Evolutionary conservation across 345 rosid species (phyloP).

Genomic region (Heritiera fomes): DNA sequence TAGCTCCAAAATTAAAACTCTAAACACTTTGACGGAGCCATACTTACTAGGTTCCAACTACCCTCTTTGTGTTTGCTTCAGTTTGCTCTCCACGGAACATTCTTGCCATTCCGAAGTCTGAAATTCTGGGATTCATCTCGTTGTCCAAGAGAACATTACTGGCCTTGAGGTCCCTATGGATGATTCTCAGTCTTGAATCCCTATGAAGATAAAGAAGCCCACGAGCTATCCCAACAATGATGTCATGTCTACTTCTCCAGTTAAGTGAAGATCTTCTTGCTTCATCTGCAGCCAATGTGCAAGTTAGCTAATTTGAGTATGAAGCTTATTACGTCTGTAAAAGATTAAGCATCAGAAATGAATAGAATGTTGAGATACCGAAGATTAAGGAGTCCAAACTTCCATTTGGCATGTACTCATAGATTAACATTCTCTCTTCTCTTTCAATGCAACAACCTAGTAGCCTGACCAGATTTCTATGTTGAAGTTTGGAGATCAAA

Average conservation of each 20-base stretch:
- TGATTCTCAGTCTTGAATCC: constrained; percentile 35
- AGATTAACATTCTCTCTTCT: constrained; percentile 31
- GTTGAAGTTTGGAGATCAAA: constrained; percentile 36
- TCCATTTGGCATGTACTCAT: constrained; percentile 34
- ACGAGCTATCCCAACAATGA: constrained; percentile 39
- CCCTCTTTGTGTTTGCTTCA: constrained; percentile 28
- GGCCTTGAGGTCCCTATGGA: constrained; percentile 38
- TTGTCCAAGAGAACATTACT: constrained; percentile 35
- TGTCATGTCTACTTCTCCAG: constrained; percentile 28
- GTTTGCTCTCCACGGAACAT: constrained; percentile 27
- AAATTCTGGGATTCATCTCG: constrained; percentile 41
- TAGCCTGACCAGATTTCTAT: constrained; percentile 35
- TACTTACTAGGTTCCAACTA: constrained; percentile 40
- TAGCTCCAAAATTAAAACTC: not conserved
- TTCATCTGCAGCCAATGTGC: constrained; percentile 13
- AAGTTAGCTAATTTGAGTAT: not conserved
- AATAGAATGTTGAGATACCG: constrained; percentile 20
- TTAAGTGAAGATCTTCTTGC: constrained; percentile 19
- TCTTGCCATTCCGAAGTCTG: constrained; percentile 43
- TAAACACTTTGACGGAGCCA: not conserved
- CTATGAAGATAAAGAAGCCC: constrained; percentile 30
- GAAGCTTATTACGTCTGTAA: not conserved
- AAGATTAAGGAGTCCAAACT: constrained; percentile 32
- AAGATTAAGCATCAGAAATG: not conserved
- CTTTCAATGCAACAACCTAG: constrained; percentile 34